Base-by-base conservation (phyloP, 306 rosid genomes). In the Malus sieversii region DNA sequence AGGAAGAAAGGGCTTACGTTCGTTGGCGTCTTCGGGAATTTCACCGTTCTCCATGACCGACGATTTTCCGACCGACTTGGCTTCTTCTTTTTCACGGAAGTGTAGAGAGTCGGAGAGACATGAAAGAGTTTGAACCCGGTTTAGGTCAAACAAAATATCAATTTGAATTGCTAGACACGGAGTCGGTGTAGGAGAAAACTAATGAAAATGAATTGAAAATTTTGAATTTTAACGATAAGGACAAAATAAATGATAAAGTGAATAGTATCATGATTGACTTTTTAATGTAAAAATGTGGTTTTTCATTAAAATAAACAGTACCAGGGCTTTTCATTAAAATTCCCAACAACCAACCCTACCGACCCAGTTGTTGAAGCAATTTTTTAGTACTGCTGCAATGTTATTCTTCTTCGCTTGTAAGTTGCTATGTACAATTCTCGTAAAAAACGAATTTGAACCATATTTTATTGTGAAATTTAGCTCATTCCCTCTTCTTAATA, bases 11-110 rank as follows among this genome's bases (percentile, higher is more conserved):
- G 18, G 22, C 90, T 82, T 92, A 94, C 97, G 91, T 71, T 92
- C 98, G 10, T 95, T 95, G 20, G 97, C 97, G 67, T 94, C 32
- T 67, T 92, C 96, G 0, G 95, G 97, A 70, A 92, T 82, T 75
- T 92, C 88, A 33, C 88, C 93, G 40, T 87, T 84, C 83, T 85
- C 95, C 97, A 92, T 94, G 75, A 64, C 23, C 4, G 3, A n/a
- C 68, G 48, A 44, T 61, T 62, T 62, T 62, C 40, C 20, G 8
- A 16, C 53, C 16, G 35, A 30, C 33, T 30, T n/a, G 22, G 22
- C 2, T 7, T 38, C 10, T 61, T 27, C 8, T 25, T 14, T 0
- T 25, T 60, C 66, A 60, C 5, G 35, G 0, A 13, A 11, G 35
- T 0, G 33, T 13, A n/a, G 61, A 22, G 61, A 55, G 18, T 10